Evolutionary conservation across 1,284 basidiomycete genomes (phyloP).

Genomic region (Xerocomus amazonicus): DNA sequence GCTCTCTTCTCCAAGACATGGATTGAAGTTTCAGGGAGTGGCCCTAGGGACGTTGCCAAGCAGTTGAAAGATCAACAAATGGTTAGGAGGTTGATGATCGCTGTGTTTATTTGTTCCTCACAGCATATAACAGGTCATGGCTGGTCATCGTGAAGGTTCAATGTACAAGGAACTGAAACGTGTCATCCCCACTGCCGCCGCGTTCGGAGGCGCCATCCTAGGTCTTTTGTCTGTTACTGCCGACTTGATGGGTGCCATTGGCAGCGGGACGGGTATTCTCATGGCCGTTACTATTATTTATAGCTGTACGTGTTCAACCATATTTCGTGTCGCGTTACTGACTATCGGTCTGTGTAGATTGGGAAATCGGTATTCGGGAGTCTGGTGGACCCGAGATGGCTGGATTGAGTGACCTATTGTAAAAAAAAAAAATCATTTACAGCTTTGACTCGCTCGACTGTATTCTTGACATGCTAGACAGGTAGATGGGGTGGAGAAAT

Average conservation of each 20-base stretch:
- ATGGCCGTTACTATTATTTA: conserved; percentile 99
- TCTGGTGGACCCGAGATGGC: conserved; percentile 73
- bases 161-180: conserved; percentile 99
- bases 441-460: conserved; percentile 2
- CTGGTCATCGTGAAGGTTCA: conserved; percentile 92
- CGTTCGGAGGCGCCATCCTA: conserved; percentile 94
- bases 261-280: conserved; percentile 95
- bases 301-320: conserved; percentile 48
- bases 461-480: conserved; percentile 5
- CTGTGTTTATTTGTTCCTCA: neutral
- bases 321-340: neutral
- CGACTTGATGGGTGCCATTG: conserved; percentile 96
- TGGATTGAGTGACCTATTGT: conserved; percentile 65
- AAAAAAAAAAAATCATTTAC: conserved; percentile 16
- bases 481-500: conserved; percentile 8
- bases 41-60: conserved; percentile 94
- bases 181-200: conserved; percentile 95
- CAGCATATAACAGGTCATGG: conserved; percentile 67
- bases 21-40: conserved; percentile 97
- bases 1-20: conserved; percentile 99
- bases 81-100: conserved; percentile 42
- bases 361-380: conserved; percentile 44
- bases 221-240: conserved; percentile 92
- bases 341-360: conserved; percentile 16
- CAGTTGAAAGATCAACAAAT: conserved; percentile 99